These are phyloP conservation scores for Dalbergia cochinchinensis DNA, from an alignment of 306 rosid species.

Conservation along the genomic window DNA sequence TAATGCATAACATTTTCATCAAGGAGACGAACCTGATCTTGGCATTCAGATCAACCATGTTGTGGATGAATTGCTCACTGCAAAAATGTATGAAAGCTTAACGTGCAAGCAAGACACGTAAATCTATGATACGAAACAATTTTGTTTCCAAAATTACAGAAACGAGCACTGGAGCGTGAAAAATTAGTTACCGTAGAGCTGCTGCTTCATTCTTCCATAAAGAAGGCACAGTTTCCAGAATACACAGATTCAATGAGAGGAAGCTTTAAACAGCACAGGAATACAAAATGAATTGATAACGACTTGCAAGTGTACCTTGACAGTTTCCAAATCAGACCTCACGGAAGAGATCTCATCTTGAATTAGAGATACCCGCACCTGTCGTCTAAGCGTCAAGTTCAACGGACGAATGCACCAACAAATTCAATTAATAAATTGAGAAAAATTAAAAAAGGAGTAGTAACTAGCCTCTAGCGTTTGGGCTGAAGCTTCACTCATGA, in stretches of 20 bases:
- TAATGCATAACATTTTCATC: constrained; percentile 1
- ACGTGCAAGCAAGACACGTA: not conserved
- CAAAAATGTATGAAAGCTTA: constrained; percentile 31
- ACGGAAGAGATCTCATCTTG: constrained; percentile 62
- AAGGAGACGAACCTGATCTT: constrained; percentile 66
- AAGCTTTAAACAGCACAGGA: constrained; percentile 6
- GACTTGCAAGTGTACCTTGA: constrained; percentile 59
- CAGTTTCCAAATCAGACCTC: constrained; percentile 70
- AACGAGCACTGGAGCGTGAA: constrained; percentile 15
- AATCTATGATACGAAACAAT: not conserved
- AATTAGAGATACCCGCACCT: constrained; percentile 76
- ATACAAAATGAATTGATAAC: constrained; percentile 9
- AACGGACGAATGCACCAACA: not conserved
- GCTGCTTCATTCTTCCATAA: constrained; percentile 60
- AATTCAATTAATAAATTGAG: constrained; percentile 9
- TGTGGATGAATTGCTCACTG: constrained; percentile 68
- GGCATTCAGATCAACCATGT: constrained; percentile 66
- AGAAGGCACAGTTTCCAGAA: constrained; percentile 45
- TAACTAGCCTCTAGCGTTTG: constrained; percentile 71
- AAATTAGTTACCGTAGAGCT: constrained; percentile 55
- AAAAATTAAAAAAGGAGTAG: not conserved
- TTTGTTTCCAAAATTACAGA: constrained; percentile 16
- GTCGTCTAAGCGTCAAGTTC: constrained; percentile 29
- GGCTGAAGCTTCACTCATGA: constrained; percentile 61
- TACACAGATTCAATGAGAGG: constrained; percentile 28